These are phyloP conservation scores for Aspergillus brunneoviolaceus DNA, from an alignment of 2,329 filamentous ascomycete species.

Conservation along the genomic window DNA sequence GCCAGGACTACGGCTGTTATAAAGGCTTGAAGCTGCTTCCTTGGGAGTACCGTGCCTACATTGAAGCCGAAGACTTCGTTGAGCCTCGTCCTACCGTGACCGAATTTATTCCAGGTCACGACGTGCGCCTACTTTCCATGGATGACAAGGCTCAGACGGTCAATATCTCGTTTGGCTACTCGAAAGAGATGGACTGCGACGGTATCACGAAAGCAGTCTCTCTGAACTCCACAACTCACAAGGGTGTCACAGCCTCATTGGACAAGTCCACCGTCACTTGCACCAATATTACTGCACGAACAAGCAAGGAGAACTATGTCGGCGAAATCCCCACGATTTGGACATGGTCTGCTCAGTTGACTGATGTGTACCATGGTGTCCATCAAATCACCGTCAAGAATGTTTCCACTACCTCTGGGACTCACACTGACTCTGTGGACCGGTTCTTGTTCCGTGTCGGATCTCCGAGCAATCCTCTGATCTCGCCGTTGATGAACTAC, in stretches of 20 bases:
- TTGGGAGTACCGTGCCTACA: slow-evolving; percentile 61
- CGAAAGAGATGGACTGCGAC: slow-evolving; percentile 59
- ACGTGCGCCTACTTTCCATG: slow-evolving; percentile 54
- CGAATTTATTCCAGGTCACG: slow-evolving; percentile 60
- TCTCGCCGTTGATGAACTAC: slow-evolving; percentile 61
- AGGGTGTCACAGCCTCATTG: slow-evolving; percentile 43
- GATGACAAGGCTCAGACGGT: slow-evolving; percentile 44
- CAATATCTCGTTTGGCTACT: slow-evolving; percentile 57
- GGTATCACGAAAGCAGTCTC: slow-evolving; percentile 50
- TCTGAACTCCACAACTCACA: slow-evolving; percentile 54
- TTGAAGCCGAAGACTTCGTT: slow-evolving; percentile 52
- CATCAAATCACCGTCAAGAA: slow-evolving; percentile 59
- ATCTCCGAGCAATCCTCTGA: slow-evolving; percentile 56
- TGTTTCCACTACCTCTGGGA: slow-evolving; percentile 45
- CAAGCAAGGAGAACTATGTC: slow-evolving; percentile 32
- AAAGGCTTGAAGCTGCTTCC: slow-evolving; percentile 50
- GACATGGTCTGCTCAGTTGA: slow-evolving; percentile 52
- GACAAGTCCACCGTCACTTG: slow-evolving; percentile 49
- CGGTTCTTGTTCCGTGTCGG: slow-evolving; percentile 61
- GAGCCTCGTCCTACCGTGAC: slow-evolving; percentile 58
- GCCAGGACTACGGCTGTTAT: slow-evolving; percentile 56
- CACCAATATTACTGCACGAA: slow-evolving; percentile 34
- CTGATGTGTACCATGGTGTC: slow-evolving; percentile 59
- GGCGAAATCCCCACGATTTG: slow-evolving; percentile 56
- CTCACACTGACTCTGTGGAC: slow-evolving; percentile 53